phyloP scores from a whole-genome alignment of 352 stramenopile species.

The Pythium utonaiense region DNA sequence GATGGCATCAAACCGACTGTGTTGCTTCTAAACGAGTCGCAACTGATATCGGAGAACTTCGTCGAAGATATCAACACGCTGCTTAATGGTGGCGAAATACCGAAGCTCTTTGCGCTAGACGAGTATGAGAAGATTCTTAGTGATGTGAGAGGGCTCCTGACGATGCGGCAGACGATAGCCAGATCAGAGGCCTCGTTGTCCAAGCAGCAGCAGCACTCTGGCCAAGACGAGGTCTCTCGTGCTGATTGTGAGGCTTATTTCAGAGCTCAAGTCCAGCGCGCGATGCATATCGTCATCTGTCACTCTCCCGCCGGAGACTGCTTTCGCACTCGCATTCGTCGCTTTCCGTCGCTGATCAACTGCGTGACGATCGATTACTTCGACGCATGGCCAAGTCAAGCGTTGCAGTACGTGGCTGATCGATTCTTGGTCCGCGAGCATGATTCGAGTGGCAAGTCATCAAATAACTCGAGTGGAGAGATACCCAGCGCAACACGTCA shows the following conservation, averaged over 20 bases:
- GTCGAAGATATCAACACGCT: conserved; percentile 89
- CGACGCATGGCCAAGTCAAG: conserved; percentile 86
- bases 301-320: conserved; percentile 77
- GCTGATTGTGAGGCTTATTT: conserved; percentile 85
- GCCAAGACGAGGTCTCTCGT: conserved; percentile 29
- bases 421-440: conserved; percentile 30
- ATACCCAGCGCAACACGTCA: conserved; percentile 21
- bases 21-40: conserved; percentile 80
- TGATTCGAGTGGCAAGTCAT: not conserved
- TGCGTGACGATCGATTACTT: conserved; percentile 94
- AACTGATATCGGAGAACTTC: conserved; percentile 82
- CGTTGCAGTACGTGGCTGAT: conserved; percentile 81
- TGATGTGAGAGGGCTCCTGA: conserved; percentile 41
- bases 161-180: conserved; percentile 9
- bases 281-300: conserved; percentile 91
- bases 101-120: conserved; percentile 82
- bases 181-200: not conserved
- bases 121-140: conserved; percentile 82
- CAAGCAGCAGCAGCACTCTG: conserved; percentile 3
- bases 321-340: conserved; percentile 84
- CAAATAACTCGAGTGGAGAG: not conserved
- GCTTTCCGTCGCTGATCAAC: conserved; percentile 92
- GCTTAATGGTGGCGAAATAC: conserved; percentile 82
- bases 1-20: conserved; percentile 35
- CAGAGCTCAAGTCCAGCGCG: conserved; percentile 60